Conservation (phyloP, 129 eudicot genomes). For the Centrapalus pauciflorus region DNA sequence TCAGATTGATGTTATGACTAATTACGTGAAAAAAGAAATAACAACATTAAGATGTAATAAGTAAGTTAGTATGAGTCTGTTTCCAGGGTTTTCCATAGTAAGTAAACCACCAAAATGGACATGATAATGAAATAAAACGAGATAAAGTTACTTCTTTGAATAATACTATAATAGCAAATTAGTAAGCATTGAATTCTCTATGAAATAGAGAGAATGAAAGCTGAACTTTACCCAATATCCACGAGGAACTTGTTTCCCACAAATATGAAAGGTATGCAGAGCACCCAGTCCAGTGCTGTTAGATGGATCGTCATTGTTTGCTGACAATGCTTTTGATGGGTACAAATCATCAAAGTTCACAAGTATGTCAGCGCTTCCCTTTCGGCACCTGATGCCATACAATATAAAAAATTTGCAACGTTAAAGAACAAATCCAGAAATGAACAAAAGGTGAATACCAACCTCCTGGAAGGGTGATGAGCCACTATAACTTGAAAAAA, state of each 20-base stretch:
- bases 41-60: no score
- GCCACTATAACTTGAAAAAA: constrained; percentile 80
- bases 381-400: constrained; percentile 57
- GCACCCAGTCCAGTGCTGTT: constrained; percentile 33
- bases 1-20: no score
- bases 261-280: constrained; percentile 43
- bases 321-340: constrained; percentile 35
- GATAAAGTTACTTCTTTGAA: neutral
- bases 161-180: neutral
- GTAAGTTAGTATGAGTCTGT: no score
- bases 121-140: neutral
- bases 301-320: constrained; percentile 23
- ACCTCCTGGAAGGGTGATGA: constrained; percentile 91
- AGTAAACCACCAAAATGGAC: neutral
- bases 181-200: neutral
- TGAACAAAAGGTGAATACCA: constrained; percentile 13
- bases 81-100: neutral
- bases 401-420: constrained; percentile 6
- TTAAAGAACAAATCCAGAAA: neutral
- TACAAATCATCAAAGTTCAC: constrained; percentile 69
- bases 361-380: constrained; percentile 79
- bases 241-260: constrained; percentile 83
- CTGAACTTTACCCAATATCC: constrained; percentile 69
- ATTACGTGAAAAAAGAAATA: no score
- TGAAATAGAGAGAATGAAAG: neutral